Conservation (phyloP, 2,329 filamentous ascomycete species). For the Dactylella cylindrospora region DNA sequence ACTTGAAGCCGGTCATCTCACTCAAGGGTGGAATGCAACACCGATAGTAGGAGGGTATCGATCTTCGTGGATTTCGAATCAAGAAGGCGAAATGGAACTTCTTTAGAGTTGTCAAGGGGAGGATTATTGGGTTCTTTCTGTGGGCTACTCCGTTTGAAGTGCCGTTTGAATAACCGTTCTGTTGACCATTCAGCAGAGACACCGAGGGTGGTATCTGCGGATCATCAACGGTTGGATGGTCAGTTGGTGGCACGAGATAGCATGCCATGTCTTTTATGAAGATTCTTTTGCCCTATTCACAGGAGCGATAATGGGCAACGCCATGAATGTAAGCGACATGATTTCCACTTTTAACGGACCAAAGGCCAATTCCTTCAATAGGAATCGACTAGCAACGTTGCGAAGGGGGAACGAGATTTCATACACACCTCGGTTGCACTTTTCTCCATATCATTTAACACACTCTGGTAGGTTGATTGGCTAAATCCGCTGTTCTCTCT, state of each 20-base stretch:
- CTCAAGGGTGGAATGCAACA: constrained; percentile 88
- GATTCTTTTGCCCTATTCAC: constrained; percentile 84
- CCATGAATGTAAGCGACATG: no score
- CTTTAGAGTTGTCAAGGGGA: constrained; percentile 72
- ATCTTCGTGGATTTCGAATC: constrained; percentile 89
- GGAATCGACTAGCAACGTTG: constrained; percentile 34
- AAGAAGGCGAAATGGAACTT: constrained; percentile 94
- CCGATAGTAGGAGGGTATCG: constrained; percentile 90
- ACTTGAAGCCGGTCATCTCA: constrained; percentile 76
- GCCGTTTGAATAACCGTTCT: constrained; percentile 50
- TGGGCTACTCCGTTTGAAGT: constrained; percentile 47
- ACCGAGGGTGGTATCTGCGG: constrained; percentile 74
- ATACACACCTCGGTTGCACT: constrained; percentile 70
- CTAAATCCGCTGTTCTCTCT: constrained; percentile 66
- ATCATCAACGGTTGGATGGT: constrained; percentile 60
- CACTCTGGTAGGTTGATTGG: constrained; percentile 70
- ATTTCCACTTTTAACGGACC: no score
- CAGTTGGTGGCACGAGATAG: constrained; percentile 78
- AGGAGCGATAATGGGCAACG: no score
- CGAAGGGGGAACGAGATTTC: not conserved
- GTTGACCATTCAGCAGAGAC: constrained; percentile 48
- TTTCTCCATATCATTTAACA: constrained; percentile 73
- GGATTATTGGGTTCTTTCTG: constrained; percentile 72
- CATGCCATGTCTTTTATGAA: constrained; percentile 99
- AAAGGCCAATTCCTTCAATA: no score